phyloP scores from a whole-genome alignment of 192 early-diverging fungal species.

The Rhizophagus clarus region DNA sequence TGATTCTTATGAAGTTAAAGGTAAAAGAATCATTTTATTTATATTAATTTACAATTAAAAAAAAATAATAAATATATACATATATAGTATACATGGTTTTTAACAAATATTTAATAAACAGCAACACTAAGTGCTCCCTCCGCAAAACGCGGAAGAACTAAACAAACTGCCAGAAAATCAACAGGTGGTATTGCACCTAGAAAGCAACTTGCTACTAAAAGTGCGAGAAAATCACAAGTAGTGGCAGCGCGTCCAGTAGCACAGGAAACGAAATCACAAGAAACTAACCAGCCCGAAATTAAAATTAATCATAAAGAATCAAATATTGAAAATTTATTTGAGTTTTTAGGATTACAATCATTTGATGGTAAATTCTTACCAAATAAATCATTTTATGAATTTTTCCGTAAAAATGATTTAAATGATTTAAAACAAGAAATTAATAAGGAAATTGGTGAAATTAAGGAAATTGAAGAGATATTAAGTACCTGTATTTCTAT shows the following conservation, averaged over 20 bases:
- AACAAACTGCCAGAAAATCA: no score
- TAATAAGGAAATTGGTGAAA: background rate
- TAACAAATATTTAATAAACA: no score
- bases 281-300: background rate
- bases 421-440: background rate
- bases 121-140: no score
- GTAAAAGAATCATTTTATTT: no score
- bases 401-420: background rate
- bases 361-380: conserved; percentile 27
- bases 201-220: no score
- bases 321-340: conserved; percentile 13
- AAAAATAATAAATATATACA: background rate
- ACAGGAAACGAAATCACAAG: background rate
- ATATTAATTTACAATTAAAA: no score
- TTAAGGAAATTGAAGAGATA: background rate
- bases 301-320: background rate
- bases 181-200: no score
- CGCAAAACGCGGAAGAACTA: no score
- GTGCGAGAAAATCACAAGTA: no score
- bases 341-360: conserved; percentile 21
- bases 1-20: no score
- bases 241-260: background rate
- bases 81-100: no score
- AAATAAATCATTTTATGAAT: background rate
- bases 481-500: background rate